A percentile compares a stretch with the other conserved stretches of the same genome.
Conservation (phyloP, 495 filamentous ascomycete genomes). For the Hyaloscypha bicolor region DNA sequence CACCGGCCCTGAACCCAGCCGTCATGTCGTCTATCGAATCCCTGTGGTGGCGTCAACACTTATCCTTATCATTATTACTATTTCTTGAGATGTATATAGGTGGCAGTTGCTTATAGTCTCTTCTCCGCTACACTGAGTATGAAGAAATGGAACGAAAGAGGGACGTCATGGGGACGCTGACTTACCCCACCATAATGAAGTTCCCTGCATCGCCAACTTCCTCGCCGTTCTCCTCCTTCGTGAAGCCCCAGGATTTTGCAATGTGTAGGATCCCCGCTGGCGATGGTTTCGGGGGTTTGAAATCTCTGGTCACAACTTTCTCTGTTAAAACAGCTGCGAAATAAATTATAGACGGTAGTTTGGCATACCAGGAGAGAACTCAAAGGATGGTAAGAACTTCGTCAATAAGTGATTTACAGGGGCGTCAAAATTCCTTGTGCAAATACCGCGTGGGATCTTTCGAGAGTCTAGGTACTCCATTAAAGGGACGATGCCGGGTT, state of each 20-base stretch:
- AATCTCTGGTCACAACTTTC: slow-evolving; percentile 79
- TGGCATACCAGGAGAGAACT: not conserved
- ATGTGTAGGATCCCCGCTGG: slow-evolving; percentile 89
- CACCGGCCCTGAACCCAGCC: slow-evolving; percentile 80
- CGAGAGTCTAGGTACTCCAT: slow-evolving; percentile 78
- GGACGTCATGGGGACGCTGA: not conserved
- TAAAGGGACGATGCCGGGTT: slow-evolving; percentile 71
- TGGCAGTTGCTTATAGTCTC: not conserved
- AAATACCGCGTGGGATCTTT: slow-evolving; percentile 75
- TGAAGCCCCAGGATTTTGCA: slow-evolving; percentile 69
- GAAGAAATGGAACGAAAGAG: not conserved
- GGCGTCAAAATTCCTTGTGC: slow-evolving; percentile 92
- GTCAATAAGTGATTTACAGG: slow-evolving; percentile 63
- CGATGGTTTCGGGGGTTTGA: slow-evolving; percentile 81
- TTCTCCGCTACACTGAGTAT: not conserved
- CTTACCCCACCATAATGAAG: slow-evolving; percentile 43
- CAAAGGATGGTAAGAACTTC: slow-evolving; percentile 50
- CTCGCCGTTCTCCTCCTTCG: slow-evolving; percentile 12
- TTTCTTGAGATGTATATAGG: not conserved
- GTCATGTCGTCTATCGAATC: slow-evolving; percentile 95
- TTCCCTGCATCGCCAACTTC: slow-evolving; percentile 24
- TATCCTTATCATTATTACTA: not conserved
- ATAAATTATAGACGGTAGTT: slow-evolving; percentile 20
- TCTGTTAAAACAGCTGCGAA: slow-evolving; percentile 34
- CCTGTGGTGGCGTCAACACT: slow-evolving; percentile 48